A percentile compares a stretch with the other conserved stretches of the same genome.
phyloP scores from a whole-genome alignment of 768 basidiomycete species.

The Termitomyces sp. region DNA sequence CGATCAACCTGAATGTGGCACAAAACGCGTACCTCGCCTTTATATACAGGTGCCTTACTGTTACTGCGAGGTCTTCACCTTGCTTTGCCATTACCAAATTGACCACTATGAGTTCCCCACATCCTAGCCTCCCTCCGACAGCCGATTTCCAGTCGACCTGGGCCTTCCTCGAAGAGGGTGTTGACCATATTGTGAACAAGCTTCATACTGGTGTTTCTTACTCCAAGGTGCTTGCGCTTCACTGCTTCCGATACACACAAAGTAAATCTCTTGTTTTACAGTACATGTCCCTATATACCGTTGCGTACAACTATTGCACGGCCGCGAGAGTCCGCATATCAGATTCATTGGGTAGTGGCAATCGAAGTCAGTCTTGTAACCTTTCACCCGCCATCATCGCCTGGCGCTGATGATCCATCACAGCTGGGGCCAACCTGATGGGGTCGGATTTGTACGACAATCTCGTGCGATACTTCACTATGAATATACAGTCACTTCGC shows the following conservation, averaged over 20 bases:
- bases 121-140: conserved; percentile 57
- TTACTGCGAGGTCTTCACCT: conserved; percentile 1
- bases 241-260: background rate
- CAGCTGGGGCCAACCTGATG: conserved; percentile 92
- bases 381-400: conserved; percentile 22
- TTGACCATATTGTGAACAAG: conserved; percentile 91
- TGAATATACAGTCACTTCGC: conserved; percentile 70
- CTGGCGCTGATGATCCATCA: conserved; percentile 21
- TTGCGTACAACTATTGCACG: conserved; percentile 97
- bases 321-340: conserved; percentile 69
- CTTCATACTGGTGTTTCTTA: conserved; percentile 85
- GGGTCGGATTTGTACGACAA: conserved; percentile 96
- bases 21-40: background rate
- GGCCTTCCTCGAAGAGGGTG: conserved; percentile 81
- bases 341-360: conserved; percentile 48
- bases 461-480: conserved; percentile 84
- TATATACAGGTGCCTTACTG: background rate
- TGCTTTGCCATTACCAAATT: conserved; percentile 11
- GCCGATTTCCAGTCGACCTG: conserved; percentile 83
- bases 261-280: conserved; percentile 21
- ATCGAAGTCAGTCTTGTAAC: conserved; percentile 55
- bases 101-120: conserved; percentile 25
- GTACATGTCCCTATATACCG: conserved; percentile 89
- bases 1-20: background rate
- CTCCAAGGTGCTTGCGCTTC: conserved; percentile 41